phyloP scores from a whole-genome alignment of 1,139 yeast genomes.

The Nakaseomyces uthaithaninus region DNA sequence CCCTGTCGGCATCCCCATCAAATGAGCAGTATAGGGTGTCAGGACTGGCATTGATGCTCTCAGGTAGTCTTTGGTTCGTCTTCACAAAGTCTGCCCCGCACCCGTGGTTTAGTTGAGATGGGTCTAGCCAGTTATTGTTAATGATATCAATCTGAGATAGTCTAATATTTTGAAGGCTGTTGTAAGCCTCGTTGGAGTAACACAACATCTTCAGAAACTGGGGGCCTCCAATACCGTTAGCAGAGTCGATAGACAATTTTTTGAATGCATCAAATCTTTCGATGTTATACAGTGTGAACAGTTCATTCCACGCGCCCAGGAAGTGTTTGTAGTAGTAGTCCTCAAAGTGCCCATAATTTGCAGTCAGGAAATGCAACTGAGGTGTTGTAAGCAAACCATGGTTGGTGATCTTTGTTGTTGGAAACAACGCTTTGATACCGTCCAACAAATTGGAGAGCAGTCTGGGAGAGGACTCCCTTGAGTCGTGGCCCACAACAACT shows the following conservation, averaged over 20 bases:
- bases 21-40: slow-evolving; percentile 65
- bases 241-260: slow-evolving; percentile 67
- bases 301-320: slow-evolving; percentile 38
- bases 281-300: slow-evolving; percentile 36
- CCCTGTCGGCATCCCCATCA: slow-evolving; percentile 97
- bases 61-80: slow-evolving; percentile 74
- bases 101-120: slow-evolving; percentile 55
- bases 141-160: slow-evolving; percentile 41
- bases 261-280: slow-evolving; percentile 31
- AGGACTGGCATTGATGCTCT: slow-evolving; percentile 37
- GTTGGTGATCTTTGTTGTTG: slow-evolving; percentile 39
- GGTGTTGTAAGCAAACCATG: slow-evolving; percentile 84
- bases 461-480: slow-evolving; percentile 69
- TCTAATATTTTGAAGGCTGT: not conserved
- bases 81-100: slow-evolving; percentile 98
- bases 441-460: slow-evolving; percentile 58
- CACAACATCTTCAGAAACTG: slow-evolving; percentile 45
- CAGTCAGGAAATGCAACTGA: slow-evolving; percentile 81
- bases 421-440: slow-evolving; percentile 46
- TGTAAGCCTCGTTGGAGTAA: slow-evolving; percentile 9
- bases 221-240: slow-evolving; percentile 94
- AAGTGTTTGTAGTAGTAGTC: slow-evolving; percentile 66
- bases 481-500: slow-evolving; percentile 58
- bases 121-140: slow-evolving; percentile 50
- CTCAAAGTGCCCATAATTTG: slow-evolving; percentile 46